Evolutionary conservation across 345 rosid species (phyloP).

Genomic region (Alliaria petiolata): DNA sequence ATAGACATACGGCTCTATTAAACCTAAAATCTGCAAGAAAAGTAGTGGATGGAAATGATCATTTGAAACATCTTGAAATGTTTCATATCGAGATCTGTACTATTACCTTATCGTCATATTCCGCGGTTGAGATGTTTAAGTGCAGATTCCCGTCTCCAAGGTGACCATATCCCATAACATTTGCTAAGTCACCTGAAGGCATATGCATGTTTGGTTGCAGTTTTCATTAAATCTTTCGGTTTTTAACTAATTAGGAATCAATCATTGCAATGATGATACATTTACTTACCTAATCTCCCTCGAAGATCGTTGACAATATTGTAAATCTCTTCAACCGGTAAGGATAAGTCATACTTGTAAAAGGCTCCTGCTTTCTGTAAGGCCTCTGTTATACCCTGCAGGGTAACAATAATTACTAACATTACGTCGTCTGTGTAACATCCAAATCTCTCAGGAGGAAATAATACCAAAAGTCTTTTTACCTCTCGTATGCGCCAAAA

Average conservation of each 20-base stretch:
- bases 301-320: conserved; percentile 79
- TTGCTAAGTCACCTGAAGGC: conserved; percentile 58
- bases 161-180: conserved; percentile 87
- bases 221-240: not conserved
- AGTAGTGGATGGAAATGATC: not conserved
- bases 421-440: not conserved
- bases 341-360: conserved; percentile 88
- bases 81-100: not conserved
- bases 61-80: conserved; percentile 2
- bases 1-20: conserved; percentile 83
- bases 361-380: conserved; percentile 79
- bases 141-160: conserved; percentile 96
- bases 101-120: conserved; percentile 64
- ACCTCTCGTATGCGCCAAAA: conserved; percentile 97
- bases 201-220: conserved; percentile 5
- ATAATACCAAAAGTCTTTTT: not conserved
- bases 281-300: conserved; percentile 58
- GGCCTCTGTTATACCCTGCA: conserved; percentile 86
- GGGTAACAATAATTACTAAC: not conserved
- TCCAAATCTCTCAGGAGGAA: not conserved
- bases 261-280: not conserved
- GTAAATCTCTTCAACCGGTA: conserved; percentile 84
- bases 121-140: conserved; percentile 72
- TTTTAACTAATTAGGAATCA: not conserved
- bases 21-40: conserved; percentile 59